A percentile compares a stretch with the other conserved stretches of the same genome.
Evolutionary conservation across 805 yeast species (phyloP).

Genomic region (Nakazawaea siamensis): DNA sequence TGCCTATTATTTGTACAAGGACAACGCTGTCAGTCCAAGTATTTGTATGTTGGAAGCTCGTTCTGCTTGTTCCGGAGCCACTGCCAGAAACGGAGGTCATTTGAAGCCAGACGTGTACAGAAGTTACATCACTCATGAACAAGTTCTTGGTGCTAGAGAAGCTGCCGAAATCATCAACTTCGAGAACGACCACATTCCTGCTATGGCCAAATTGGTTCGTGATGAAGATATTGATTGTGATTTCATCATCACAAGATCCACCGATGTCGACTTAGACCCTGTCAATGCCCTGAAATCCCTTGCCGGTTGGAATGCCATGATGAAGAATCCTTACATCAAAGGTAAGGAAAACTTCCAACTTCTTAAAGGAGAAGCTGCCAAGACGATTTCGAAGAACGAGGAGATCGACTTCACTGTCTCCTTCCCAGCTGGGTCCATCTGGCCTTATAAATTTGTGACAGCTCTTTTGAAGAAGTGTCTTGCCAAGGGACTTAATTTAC

Average conservation of each 20-base stretch:
- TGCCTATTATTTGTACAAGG: slow-evolving; percentile 25
- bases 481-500: slow-evolving; percentile 28
- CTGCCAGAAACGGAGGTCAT: slow-evolving; percentile 38
- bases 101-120: slow-evolving; percentile 27
- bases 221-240: slow-evolving; percentile 22
- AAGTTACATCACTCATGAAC: slow-evolving; percentile 2
- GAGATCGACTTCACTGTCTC: slow-evolving; percentile 23
- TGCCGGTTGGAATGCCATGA: slow-evolving; percentile 15
- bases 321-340: slow-evolving; percentile 21
- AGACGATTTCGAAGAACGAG: slow-evolving; percentile 20
- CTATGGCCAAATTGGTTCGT: slow-evolving; percentile 21
- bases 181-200: slow-evolving; percentile 23
- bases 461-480: slow-evolving; percentile 24
- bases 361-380: slow-evolving; percentile 23
- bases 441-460: slow-evolving; percentile 34
- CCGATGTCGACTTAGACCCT: slow-evolving; percentile 18
- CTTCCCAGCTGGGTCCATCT: slow-evolving; percentile 33
- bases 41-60: slow-evolving; percentile 32
- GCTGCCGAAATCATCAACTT: slow-evolving; percentile 27
- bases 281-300: slow-evolving; percentile 12
- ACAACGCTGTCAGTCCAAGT: slow-evolving; percentile 12
- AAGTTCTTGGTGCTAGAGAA: slow-evolving; percentile 14
- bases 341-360: slow-evolving; percentile 24
- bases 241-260: slow-evolving; percentile 21
- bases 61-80: slow-evolving; percentile 30